Evolutionary conservation across 352 stramenopile species (phyloP), one percentile per base, ranked within the genome.

Genomic region (Phytophthora vignae): DNA sequence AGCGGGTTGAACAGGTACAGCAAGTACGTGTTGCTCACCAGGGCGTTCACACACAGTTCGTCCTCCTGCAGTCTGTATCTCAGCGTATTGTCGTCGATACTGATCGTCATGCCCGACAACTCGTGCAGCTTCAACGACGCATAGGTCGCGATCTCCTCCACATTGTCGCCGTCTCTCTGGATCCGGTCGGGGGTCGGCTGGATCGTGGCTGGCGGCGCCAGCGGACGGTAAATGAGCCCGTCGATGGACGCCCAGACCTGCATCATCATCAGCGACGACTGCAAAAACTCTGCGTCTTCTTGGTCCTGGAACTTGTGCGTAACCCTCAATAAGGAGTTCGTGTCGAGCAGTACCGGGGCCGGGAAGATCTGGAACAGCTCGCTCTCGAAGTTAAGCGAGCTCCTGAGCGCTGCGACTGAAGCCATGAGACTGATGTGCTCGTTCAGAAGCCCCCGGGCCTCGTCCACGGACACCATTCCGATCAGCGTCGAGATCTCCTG

Each of bases 1-100:
- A 94, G 74, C 49, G 90, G 87, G 57, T 96, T 96, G 78, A 96
- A 96, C 36, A 96, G 63, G 33, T 96, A 95, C n/a, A 96, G 72
- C 68, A 96, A 71, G 73, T 95, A 96, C 64, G 90, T 90, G 66
- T 95, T 96, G 79, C 86, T 92, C 55, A 94, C 84, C 29, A 96
- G 71, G 1, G 87, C 84, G 60, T 96, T 96, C 15, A 96, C 77
- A 58, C 86, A 94, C 44, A 95, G 65, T 25, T 90, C 80, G 52
- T 81, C 68, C 2, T 75, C 55, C 29, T 85, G 75, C 4, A 93
- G 69, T n/a, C 74, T 71, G 71, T 94, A 96, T 17, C 87, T 79
- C 38, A 96, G 69, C 58, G 85, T 94, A 73, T 95, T 95, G 72
- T 96, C 90, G 53, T 96, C 90, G 42, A 95, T 90, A 64, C 79